Conservation (phyloP, 148 eudicot genomes). For the Arbutus unedo region DNA sequence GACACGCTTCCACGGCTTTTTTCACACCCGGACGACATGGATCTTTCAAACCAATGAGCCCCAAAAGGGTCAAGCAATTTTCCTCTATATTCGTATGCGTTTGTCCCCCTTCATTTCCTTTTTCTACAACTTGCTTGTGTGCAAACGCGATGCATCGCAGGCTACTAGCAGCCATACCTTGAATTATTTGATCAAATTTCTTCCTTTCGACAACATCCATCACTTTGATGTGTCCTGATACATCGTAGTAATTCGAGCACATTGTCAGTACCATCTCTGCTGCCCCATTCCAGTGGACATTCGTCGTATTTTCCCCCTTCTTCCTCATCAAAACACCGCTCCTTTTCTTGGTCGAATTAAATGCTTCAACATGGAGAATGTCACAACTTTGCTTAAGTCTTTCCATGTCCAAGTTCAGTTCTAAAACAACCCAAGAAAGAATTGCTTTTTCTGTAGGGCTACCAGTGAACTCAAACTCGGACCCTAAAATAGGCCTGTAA, state of each 20-base stretch:
- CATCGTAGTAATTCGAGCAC: constrained; percentile 6
- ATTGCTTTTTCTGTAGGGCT: constrained; percentile 15
- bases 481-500: background rate
- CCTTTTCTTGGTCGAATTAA: constrained; percentile 14
- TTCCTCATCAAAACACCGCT: constrained; percentile 18
- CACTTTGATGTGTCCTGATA: background rate
- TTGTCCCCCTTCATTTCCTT: background rate
- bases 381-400: constrained; percentile 4
- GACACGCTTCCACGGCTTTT: constrained; percentile 13
- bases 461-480: background rate
- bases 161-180: constrained; percentile 12
- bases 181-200: background rate
- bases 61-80: constrained; percentile 6
- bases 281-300: constrained; percentile 24
- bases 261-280: background rate
- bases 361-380: constrained; percentile 9
- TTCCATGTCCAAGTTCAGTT: constrained; percentile 17
- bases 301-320: background rate
- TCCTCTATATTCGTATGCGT: background rate
- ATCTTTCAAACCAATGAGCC: constrained; percentile 15
- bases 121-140: background rate
- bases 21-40: constrained; percentile 8
- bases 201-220: background rate
- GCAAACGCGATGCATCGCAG: constrained; percentile 24
- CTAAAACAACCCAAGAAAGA: constrained; percentile 15